Evolutionary conservation across 179 eudicot species (phyloP).

Genomic region (Corrigiola litoralis): DNA sequence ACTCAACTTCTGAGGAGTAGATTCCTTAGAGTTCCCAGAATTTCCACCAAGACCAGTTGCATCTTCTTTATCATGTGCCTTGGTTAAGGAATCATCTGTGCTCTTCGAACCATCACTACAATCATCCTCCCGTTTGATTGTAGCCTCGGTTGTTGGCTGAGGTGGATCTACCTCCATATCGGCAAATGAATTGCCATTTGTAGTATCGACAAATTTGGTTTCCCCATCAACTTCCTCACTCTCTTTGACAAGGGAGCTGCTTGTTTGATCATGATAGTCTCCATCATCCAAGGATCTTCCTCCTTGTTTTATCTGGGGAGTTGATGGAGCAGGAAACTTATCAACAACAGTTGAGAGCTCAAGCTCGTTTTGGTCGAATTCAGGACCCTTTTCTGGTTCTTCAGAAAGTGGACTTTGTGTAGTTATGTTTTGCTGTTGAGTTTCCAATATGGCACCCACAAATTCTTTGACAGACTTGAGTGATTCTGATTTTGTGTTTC

Average conservation of each 20-base stretch:
- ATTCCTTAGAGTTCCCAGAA: conserved; percentile 27
- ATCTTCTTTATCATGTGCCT: conserved; percentile 21
- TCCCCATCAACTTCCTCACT: conserved; percentile 46
- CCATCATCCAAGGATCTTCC: conserved; percentile 52
- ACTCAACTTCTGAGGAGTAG: conserved; percentile 23
- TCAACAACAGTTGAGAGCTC: conserved; percentile 40
- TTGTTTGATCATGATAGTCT: conserved; percentile 57
- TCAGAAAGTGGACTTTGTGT: conserved; percentile 14
- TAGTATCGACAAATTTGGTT: conserved; percentile 74
- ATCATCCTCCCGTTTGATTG: conserved; percentile 38
- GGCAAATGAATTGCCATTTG: conserved; percentile 27
- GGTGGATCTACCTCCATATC: conserved; percentile 34
- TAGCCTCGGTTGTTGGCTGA: conserved; percentile 23
- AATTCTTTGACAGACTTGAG: conserved; percentile 48
- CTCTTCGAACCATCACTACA: conserved; percentile 25
- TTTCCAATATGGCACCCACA: conserved; percentile 39
- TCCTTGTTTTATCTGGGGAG: conserved; percentile 71
- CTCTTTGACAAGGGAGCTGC: conserved; percentile 41
- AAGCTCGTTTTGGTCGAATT: conserved; percentile 21
- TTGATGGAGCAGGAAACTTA: conserved; percentile 76
- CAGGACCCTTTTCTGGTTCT: conserved; percentile 13
- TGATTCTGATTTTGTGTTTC: conserved; percentile 38
- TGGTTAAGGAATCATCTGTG: conserved; percentile 8
- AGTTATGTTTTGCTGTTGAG: conserved; percentile 25
- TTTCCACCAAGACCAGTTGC: conserved; percentile 8